Base-by-base conservation (phyloP, 75 land plant species). In the Larix kaempferi region DNA sequence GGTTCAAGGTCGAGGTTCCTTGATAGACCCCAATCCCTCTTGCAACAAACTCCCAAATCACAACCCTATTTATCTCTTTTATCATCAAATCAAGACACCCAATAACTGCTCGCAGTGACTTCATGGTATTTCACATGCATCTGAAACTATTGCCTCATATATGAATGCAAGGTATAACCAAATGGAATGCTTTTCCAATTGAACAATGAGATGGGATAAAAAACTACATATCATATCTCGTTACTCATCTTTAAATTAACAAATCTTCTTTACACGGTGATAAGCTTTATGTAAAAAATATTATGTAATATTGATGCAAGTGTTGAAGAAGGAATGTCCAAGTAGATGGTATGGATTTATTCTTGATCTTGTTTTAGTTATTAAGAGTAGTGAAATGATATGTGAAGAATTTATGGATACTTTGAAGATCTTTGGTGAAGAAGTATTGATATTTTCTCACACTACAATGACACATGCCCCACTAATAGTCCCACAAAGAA, bases 401-500 rank as follows among this genome's bases (percentile, higher is more conserved):
- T 98, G 99, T 83, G 99, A 98, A 80, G 95, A 98, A 80, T 98
- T 96, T 88, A 98, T 98, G 99, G 90, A 85, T 56, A 95, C 93
- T 59, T 76, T 98, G 33, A 98, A 95, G 99, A 93, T 98, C 65
- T 84, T 98, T n/a, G 95, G 99, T 81, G 99, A 98, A 84, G 99
- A 98, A 78, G 98, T 98, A 29, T 29, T 29, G 0, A 29, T 29
- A 29, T 29, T 29, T 29, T 29, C 33, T 29, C 33, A 29, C 33
- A 1, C 33, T 1, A 1, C 33, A 29, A 29, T 29, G 33, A 29
- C 33, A 29, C 33, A 29, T 29, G 33, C 33, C 33, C 33, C 33
- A 29, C 1, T 29, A 29, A 29, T 29, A 29, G 33, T 29, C 33
- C 33, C 33, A 29, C 33, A 29, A 29, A 29, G 33, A 29, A 29